A percentile compares a stretch with the other conserved stretches of the same genome.
phyloP scores from a whole-genome alignment of 257 asterid species.

The Plantago major region DNA sequence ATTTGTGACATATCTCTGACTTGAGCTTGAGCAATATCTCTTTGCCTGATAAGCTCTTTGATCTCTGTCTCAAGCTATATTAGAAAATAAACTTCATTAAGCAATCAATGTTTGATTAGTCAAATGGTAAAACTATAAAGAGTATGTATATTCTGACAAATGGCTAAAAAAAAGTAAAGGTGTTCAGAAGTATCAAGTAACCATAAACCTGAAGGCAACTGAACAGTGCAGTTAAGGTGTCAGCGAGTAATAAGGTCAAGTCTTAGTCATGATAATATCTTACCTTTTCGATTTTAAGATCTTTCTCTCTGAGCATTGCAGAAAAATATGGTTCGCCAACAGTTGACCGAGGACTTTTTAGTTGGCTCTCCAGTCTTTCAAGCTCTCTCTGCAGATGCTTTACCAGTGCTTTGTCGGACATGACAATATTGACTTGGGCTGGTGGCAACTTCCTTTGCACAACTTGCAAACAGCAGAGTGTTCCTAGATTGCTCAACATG shows the following conservation, averaged over 20 bases:
- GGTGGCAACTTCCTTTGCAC: constrained; percentile 92
- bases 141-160: not conserved
- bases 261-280: not conserved
- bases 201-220: too few species aligned
- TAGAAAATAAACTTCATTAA: constrained; percentile 12
- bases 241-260: not conserved
- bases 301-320: constrained; percentile 58
- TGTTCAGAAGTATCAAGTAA: too few species aligned
- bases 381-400: constrained; percentile 81
- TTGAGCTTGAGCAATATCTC: constrained; percentile 84
- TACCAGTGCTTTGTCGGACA: constrained; percentile 86
- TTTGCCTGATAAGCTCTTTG: constrained; percentile 65
- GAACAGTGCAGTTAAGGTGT: not conserved
- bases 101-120: constrained; percentile 9
- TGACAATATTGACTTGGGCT: constrained; percentile 83
- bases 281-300: constrained; percentile 79
- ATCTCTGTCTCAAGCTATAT: constrained; percentile 74
- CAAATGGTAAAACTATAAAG: constrained; percentile 10
- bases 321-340: constrained; percentile 37
- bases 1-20: constrained; percentile 57
- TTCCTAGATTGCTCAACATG: constrained; percentile 96
- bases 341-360: constrained; percentile 48
- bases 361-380: constrained; percentile 64
- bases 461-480: constrained; percentile 92
- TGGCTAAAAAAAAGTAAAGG: too few species aligned